Percentiles rank a stretch among this genome's conserved stretches.
Conservation (phyloP, 2,329 filamentous ascomycete genomes). For the Aureobasidium lini region DNA sequence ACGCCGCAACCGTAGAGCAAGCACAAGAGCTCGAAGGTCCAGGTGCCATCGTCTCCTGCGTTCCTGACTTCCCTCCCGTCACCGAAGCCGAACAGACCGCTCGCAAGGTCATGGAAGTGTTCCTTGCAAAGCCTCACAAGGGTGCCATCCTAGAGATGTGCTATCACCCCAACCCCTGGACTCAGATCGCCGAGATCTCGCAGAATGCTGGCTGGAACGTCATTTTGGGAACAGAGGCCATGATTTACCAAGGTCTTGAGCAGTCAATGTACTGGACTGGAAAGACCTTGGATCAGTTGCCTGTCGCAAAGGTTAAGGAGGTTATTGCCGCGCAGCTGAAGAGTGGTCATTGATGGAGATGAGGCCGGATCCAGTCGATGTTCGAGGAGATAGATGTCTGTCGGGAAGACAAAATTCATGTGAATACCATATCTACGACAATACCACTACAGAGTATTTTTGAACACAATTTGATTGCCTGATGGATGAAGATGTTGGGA, state of each 20-base stretch:
- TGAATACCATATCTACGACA: no score
- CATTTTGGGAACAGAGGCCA: constrained; percentile 65
- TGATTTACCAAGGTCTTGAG: constrained; percentile 71
- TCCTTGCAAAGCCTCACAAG: constrained; percentile 43
- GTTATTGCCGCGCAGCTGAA: constrained; percentile 35
- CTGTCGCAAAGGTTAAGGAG: constrained; percentile 52
- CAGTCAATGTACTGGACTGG: constrained; percentile 58
- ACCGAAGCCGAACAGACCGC: constrained; percentile 50
- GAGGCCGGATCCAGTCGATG: no score
- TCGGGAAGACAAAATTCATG: no score
- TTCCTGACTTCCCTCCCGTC: constrained; percentile 65
- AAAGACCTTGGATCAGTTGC: constrained; percentile 49
- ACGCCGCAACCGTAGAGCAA: constrained; percentile 55
- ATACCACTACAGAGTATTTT: no score
- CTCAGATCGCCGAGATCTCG: constrained; percentile 56
- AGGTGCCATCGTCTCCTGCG: constrained; percentile 61
- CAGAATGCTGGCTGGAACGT: constrained; percentile 61
- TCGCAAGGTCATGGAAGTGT: constrained; percentile 47
- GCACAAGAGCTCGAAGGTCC: constrained; percentile 52
- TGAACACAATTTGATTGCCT: no score
- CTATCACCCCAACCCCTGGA: constrained; percentile 67
- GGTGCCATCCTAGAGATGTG: constrained; percentile 72
- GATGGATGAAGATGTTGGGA: no score
- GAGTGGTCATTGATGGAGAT: background rate
- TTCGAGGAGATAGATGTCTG: no score